Percentiles rank a stretch among this genome's conserved stretches.
phyloP scores from a whole-genome alignment of 2,329 filamentous ascomycete genomes.

The Xylariaceae sp. region DNA sequence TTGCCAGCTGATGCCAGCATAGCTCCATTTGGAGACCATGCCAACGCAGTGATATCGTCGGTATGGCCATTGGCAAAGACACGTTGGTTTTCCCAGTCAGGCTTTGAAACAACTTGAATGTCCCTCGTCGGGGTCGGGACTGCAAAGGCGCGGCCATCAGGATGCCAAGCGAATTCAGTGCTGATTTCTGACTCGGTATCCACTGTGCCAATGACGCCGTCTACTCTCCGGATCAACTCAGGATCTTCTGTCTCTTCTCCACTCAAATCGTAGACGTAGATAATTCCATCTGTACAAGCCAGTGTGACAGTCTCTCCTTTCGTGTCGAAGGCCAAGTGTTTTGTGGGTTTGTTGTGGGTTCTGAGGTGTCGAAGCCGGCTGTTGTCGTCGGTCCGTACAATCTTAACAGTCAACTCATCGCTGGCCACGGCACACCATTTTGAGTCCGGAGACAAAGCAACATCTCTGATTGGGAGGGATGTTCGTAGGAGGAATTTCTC shows the following conservation, averaged over 20 bases:
- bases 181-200: constrained; percentile 74
- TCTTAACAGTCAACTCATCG: constrained; percentile 86
- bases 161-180: constrained; percentile 80
- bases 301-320: constrained; percentile 70
- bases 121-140: constrained; percentile 76
- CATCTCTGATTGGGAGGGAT: constrained; percentile 79
- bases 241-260: constrained; percentile 61
- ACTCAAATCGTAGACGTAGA: constrained; percentile 80
- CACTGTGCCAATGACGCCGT: constrained; percentile 74
- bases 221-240: constrained; percentile 74
- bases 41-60: constrained; percentile 76
- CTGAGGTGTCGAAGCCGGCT: constrained; percentile 69
- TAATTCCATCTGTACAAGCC: constrained; percentile 79
- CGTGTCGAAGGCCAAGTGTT: constrained; percentile 84
- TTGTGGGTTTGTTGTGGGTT: constrained; percentile 81
- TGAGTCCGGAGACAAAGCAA: constrained; percentile 73
- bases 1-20: constrained; percentile 68
- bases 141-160: constrained; percentile 86
- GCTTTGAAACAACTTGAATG: constrained; percentile 79
- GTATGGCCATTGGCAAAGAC: constrained; percentile 74
- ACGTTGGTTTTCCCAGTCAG: constrained; percentile 83
- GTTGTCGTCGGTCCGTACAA: constrained; percentile 78
- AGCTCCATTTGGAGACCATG: constrained; percentile 93
- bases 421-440: constrained; percentile 94
- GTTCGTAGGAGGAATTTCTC: constrained; percentile 78